phyloP scores from a whole-genome alignment of 768 basidiomycete species.

The Pleurotus ostreatus region DNA sequence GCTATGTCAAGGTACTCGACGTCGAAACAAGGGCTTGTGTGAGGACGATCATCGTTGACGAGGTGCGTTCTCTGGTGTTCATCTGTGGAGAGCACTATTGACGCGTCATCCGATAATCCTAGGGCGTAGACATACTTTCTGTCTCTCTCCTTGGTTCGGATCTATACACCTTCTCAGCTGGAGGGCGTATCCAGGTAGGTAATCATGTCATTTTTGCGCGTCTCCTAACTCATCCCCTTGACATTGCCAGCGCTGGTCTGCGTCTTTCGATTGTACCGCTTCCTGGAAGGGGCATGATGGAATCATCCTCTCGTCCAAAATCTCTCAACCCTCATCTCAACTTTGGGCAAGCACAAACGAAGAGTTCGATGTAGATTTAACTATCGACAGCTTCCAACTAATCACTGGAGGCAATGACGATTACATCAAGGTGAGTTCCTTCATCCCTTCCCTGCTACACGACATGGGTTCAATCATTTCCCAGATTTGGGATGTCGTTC shows the following conservation, averaged over 20 bases:
- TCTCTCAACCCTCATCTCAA: conserved; percentile 32
- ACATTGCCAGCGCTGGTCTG: conserved; percentile 64
- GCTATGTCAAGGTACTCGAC: conserved; percentile 88
- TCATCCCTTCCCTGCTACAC: background rate
- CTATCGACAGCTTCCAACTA: conserved; percentile 33
- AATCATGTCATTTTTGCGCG: background rate
- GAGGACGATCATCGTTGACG: conserved; percentile 81
- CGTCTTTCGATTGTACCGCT: conserved; percentile 80
- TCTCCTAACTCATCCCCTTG: background rate
- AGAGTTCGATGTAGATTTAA: background rate
- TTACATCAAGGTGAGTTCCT: conserved; percentile 62
- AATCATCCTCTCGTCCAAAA: conserved; percentile 76
- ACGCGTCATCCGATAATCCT: background rate
- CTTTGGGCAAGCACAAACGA: background rate
- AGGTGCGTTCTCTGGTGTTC: conserved; percentile 38
- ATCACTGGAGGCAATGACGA: conserved; percentile 87
- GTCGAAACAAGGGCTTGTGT: conserved; percentile 86
- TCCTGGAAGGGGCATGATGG: conserved; percentile 78
- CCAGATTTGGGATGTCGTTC: conserved; percentile 53
- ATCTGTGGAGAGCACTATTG: too few relatives aligned
- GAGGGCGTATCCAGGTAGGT: conserved; percentile 66
- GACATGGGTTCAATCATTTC: background rate
- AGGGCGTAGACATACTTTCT: conserved; percentile 81
- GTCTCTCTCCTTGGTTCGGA: conserved; percentile 67
- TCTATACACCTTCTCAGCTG: conserved; percentile 62